Evolutionary conservation across 2,329 filamentous ascomycete species (phyloP).

Genomic region (Alternaria conjuncta): DNA sequence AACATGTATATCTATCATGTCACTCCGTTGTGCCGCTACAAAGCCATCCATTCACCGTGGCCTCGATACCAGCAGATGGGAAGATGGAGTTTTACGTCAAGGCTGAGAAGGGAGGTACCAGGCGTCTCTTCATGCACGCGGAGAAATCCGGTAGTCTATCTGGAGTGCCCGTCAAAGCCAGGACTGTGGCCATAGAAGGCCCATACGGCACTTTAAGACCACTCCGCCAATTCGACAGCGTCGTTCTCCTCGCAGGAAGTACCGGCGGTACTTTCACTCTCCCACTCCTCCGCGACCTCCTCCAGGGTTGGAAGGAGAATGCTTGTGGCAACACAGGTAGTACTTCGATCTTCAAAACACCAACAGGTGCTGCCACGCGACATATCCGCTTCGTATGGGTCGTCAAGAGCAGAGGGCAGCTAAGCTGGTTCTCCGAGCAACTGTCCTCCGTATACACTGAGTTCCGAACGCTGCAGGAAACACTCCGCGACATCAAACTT

Average conservation of each 20-base stretch:
- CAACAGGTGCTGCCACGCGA: constrained; percentile 52
- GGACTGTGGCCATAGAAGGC: constrained; percentile 59
- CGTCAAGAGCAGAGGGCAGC: constrained; percentile 60
- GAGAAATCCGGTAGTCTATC: constrained; percentile 46
- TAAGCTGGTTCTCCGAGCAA: constrained; percentile 61
- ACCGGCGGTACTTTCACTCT: constrained; percentile 66
- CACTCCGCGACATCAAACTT: constrained; percentile 51
- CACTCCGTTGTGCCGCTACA: constrained; percentile 64
- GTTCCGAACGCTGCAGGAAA: constrained; percentile 48
- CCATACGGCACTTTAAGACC: constrained; percentile 61
- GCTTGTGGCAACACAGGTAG: constrained; percentile 6
- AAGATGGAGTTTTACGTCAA: constrained; percentile 65
- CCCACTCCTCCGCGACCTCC: constrained; percentile 63
- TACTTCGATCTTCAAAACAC: constrained; percentile 24
- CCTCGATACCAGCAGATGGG: constrained; percentile 61
- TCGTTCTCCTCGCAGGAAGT: constrained; percentile 65
- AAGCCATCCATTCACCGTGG: constrained; percentile 70
- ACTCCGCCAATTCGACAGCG: constrained; percentile 66
- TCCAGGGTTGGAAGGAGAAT: constrained; percentile 54
- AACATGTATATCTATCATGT: constrained; percentile 68
- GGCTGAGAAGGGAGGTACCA: constrained; percentile 61
- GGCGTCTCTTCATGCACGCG: constrained; percentile 58
- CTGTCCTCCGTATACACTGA: constrained; percentile 55
- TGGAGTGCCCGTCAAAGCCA: constrained; percentile 21
- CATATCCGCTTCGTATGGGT: constrained; percentile 65